A percentile compares a stretch with the other conserved stretches of the same genome.
These are phyloP conservation scores for Isabelozyma heimii DNA, from an alignment of 805 yeast genomes.

Conservation along the genomic window DNA sequence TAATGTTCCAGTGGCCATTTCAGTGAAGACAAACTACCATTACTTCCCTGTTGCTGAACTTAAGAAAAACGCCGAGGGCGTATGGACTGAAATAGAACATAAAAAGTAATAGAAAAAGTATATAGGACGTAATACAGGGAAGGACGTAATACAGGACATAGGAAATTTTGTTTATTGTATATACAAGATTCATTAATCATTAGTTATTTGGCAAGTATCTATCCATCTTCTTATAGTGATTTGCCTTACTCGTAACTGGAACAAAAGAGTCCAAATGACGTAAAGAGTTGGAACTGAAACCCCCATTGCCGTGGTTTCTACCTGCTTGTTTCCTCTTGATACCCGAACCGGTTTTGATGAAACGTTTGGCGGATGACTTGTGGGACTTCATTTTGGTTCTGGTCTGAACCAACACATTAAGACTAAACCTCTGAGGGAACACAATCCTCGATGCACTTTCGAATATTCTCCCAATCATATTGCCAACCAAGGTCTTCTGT, in stretches of 20 bases:
- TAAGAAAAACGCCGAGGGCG: constrained; percentile 46
- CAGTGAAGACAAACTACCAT: constrained; percentile 83
- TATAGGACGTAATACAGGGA: background rate
- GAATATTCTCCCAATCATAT: background rate
- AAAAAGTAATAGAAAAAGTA: constrained; percentile 22
- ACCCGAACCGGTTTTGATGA: constrained; percentile 73
- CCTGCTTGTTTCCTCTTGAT: constrained; percentile 63
- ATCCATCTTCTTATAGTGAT: constrained; percentile 58
- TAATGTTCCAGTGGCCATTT: constrained; percentile 80
- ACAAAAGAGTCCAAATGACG: constrained; percentile 60
- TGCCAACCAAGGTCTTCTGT: too few relatives aligned
- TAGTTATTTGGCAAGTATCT: constrained; percentile 21
- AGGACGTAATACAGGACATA: background rate
- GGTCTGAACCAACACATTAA: constrained; percentile 30
- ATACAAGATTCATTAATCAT: background rate
- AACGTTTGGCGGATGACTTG: constrained; percentile 83
- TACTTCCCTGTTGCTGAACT: constrained; percentile 76
- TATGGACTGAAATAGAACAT: constrained; percentile 50
- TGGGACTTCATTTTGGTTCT: constrained; percentile 68
- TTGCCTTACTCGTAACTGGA: constrained; percentile 47
- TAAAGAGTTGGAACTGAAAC: constrained; percentile 68
- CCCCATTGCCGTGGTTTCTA: constrained; percentile 89
- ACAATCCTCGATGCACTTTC: background rate
- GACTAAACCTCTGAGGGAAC: constrained; percentile 16
- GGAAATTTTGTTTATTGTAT: background rate